These are phyloP conservation scores for Amniculicola lignicola DNA, from an alignment of 495 filamentous ascomycete genomes.

Conservation along the genomic window DNA sequence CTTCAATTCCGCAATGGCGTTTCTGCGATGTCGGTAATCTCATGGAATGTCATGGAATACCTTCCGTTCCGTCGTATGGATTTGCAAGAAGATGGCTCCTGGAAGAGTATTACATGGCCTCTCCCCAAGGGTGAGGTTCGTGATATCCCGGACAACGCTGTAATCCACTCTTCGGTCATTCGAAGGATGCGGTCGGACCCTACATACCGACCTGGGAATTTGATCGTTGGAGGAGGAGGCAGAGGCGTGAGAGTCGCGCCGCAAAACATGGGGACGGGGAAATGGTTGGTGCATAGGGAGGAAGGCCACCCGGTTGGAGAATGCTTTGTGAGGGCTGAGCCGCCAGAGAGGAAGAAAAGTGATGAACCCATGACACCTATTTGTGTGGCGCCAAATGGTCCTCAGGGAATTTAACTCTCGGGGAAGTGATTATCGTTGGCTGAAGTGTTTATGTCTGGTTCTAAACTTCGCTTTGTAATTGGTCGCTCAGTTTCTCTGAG, in stretches of 20 bases:
- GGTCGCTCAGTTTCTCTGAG: too few relatives aligned
- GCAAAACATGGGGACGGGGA: constrained; percentile 60
- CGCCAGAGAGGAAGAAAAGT: constrained; percentile 18
- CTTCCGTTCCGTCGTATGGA: constrained; percentile 85
- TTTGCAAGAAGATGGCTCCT: constrained; percentile 65
- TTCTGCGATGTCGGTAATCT: constrained; percentile 54
- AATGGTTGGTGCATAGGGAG: constrained; percentile 65
- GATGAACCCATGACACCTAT: not conserved
- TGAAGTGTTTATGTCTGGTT: too few relatives aligned
- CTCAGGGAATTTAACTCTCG: constrained; percentile 28
- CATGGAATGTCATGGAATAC: constrained; percentile 83
- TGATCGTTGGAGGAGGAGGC: constrained; percentile 78
- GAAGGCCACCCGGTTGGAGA: constrained; percentile 67
- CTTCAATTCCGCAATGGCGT: constrained; percentile 66
- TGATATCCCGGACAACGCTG: constrained; percentile 69
- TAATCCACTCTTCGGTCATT: constrained; percentile 72
- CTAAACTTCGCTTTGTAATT: too few relatives aligned
- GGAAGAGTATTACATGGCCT: constrained; percentile 80
- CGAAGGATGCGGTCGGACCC: constrained; percentile 64
- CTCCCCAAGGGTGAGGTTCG: constrained; percentile 75
- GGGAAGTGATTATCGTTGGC: too few relatives aligned
- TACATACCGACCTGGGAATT: constrained; percentile 72
- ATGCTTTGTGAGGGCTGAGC: constrained; percentile 22
- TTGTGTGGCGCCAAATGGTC: constrained; percentile 12
- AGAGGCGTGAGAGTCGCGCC: constrained; percentile 64